Evolutionary conservation across 1,139 yeast genomes (phyloP).

Genomic region (Pichia sp.): DNA sequence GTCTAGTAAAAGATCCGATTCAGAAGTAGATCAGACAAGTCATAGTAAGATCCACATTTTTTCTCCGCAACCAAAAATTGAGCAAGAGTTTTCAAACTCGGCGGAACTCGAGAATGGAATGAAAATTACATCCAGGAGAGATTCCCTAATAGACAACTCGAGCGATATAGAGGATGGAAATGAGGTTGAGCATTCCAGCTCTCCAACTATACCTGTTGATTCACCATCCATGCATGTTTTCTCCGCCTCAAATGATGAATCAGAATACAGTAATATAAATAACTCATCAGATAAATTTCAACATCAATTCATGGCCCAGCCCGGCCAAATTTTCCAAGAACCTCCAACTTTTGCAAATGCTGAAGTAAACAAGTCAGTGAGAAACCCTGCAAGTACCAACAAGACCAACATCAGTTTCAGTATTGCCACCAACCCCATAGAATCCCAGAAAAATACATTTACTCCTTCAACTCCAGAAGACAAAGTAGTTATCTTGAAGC

Average conservation of each 20-base stretch:
- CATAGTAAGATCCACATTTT: background rate
- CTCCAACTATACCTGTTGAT: slow-evolving; percentile 24
- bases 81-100: background rate
- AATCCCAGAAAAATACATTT: background rate
- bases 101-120: background rate
- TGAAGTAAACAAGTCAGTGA: background rate
- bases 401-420: background rate
- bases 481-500: slow-evolving; percentile 3
- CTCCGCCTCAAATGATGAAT: slow-evolving; percentile 11
- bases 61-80: background rate
- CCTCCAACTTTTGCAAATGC: slow-evolving; percentile 12
- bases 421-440: background rate
- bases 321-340: slow-evolving; percentile 7
- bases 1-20: background rate
- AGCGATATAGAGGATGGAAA: slow-evolving; percentile 16
- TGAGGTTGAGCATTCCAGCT: slow-evolving; percentile 19
- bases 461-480: background rate
- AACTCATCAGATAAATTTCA: slow-evolving; percentile 1
- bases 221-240: slow-evolving; percentile 22
- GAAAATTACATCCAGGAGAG: background rate
- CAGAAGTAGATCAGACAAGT: background rate
- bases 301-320: slow-evolving; percentile 1
- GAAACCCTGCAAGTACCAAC: background rate
- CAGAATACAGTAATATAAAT: background rate
- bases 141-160: background rate